Evolutionary conservation across 1,284 basidiomycete species (phyloP).

Genomic region (Laetiporus sulphureus): DNA sequence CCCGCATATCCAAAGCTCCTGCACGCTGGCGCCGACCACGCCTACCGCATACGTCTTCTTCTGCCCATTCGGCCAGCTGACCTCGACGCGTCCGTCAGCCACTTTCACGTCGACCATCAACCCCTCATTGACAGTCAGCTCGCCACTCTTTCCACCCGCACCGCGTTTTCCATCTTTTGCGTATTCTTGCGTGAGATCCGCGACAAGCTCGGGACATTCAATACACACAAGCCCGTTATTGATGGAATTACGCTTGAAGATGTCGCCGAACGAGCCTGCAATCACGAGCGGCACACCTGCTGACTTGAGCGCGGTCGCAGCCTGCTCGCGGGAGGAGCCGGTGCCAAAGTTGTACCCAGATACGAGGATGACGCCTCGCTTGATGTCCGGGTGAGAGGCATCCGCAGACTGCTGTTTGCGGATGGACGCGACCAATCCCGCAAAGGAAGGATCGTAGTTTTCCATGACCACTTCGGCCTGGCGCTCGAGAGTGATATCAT

Average conservation of each 20-base stretch:
- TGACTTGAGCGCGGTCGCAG: constrained; percentile 93
- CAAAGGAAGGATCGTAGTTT: constrained; percentile 94
- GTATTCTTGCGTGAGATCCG: constrained; percentile 74
- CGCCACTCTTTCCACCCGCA: constrained; percentile 69
- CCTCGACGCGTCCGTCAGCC: constrained; percentile 57
- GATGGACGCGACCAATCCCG: constrained; percentile 64
- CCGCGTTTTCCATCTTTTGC: constrained; percentile 71
- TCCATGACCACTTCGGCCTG: constrained; percentile 99
- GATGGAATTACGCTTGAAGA: constrained; percentile 98
- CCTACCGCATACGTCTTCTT: constrained; percentile 61
- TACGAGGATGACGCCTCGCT: constrained; percentile 71
- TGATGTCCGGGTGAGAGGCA: constrained; percentile 15
- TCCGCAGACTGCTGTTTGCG: constrained; percentile 24
- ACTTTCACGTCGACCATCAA: constrained; percentile 66
- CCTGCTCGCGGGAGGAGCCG: constrained; percentile 97
- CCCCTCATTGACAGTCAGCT: constrained; percentile 75
- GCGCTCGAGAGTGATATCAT: constrained; percentile 92
- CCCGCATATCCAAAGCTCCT: constrained; percentile 85
- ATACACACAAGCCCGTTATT: constrained; percentile 97
- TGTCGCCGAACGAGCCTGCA: constrained; percentile 96
- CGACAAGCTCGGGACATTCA: constrained; percentile 86
- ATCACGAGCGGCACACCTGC: constrained; percentile 92
- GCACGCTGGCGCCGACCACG: constrained; percentile 84
- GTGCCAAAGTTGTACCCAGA: constrained; percentile 99
- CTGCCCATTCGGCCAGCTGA: constrained; percentile 37